phyloP scores from a whole-genome alignment of 2,329 filamentous ascomycete genomes.

The Epichloe sylvatica region DNA sequence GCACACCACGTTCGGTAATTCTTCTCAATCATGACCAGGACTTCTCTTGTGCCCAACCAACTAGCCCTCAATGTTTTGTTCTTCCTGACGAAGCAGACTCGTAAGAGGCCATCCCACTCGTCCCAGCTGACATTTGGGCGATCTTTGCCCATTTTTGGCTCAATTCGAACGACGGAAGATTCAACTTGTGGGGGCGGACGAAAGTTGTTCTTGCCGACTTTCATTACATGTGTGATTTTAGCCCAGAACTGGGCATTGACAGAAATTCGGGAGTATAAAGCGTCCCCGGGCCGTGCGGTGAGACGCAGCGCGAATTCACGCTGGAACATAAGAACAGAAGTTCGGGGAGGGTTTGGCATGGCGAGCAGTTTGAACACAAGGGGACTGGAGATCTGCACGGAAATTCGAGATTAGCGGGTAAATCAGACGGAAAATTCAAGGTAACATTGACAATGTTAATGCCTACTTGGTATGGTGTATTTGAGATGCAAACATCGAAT shows the following conservation, averaged over 20 bases:
- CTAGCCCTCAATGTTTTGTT: slow-evolving; percentile 78
- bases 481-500: slow-evolving; percentile 72
- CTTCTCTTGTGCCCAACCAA: slow-evolving; percentile 67
- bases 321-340: slow-evolving; percentile 90
- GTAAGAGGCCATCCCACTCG: slow-evolving; percentile 83
- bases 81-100: slow-evolving; percentile 59
- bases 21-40: slow-evolving; percentile 66
- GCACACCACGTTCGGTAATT: slow-evolving; percentile 89
- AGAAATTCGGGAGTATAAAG: slow-evolving; percentile 77
- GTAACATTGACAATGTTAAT: background rate
- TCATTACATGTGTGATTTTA: slow-evolving; percentile 59
- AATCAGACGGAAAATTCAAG: background rate
- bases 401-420: background rate
- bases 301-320: slow-evolving; percentile 85
- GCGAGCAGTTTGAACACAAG: slow-evolving; percentile 82
- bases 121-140: slow-evolving; percentile 82
- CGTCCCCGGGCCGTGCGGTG: slow-evolving; percentile 75
- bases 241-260: slow-evolving; percentile 90
- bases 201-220: slow-evolving; percentile 94
- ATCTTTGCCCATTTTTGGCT: slow-evolving; percentile 64
- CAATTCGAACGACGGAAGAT: slow-evolving; percentile 76
- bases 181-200: slow-evolving; percentile 89
- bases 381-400: slow-evolving; percentile 63
- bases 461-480: slow-evolving; percentile 47
- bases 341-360: slow-evolving; percentile 65